These are phyloP conservation scores for Hamigera avellanea DNA, from an alignment of 495 filamentous ascomycete species.

Conservation along the genomic window DNA sequence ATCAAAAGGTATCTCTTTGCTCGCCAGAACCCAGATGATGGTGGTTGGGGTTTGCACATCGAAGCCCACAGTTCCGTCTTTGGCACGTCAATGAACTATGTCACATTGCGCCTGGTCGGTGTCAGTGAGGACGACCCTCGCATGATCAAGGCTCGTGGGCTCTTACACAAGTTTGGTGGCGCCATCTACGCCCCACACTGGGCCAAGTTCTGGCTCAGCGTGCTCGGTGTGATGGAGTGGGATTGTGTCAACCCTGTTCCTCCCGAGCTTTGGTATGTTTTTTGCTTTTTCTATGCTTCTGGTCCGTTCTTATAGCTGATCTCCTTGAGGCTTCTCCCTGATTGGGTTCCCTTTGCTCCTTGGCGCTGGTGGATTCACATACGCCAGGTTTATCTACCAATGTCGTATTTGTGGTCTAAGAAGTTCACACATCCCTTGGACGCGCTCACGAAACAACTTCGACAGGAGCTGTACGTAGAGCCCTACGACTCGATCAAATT, in stretches of 20 bases:
- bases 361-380: constrained; percentile 99
- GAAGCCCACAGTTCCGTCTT: constrained; percentile 91
- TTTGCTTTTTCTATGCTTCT: neutral
- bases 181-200: constrained; percentile 81
- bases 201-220: constrained; percentile 85
- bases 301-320: constrained; percentile 2
- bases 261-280: constrained; percentile 69
- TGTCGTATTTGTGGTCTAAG: constrained; percentile 82
- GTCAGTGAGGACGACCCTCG: constrained; percentile 72
- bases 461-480: constrained; percentile 76
- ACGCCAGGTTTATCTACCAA: constrained; percentile 82
- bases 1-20: constrained; percentile 91
- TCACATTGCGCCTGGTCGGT: constrained; percentile 76
- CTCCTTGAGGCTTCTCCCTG: constrained; percentile 57
- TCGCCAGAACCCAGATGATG: constrained; percentile 75
- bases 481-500: constrained; percentile 72
- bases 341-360: constrained; percentile 89
- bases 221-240: constrained; percentile 77
- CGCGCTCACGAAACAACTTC: constrained; percentile 56
- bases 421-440: constrained; percentile 61
- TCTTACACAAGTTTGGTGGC: constrained; percentile 77
- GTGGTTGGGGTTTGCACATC: constrained; percentile 94
- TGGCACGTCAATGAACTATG: constrained; percentile 84
- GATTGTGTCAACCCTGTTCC: constrained; percentile 90
- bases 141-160: constrained; percentile 77